Evolutionary conservation across 352 stramenopile species (phyloP), one percentile per base, ranked within the genome.

Genomic region (Globisporangium spiculum): DNA sequence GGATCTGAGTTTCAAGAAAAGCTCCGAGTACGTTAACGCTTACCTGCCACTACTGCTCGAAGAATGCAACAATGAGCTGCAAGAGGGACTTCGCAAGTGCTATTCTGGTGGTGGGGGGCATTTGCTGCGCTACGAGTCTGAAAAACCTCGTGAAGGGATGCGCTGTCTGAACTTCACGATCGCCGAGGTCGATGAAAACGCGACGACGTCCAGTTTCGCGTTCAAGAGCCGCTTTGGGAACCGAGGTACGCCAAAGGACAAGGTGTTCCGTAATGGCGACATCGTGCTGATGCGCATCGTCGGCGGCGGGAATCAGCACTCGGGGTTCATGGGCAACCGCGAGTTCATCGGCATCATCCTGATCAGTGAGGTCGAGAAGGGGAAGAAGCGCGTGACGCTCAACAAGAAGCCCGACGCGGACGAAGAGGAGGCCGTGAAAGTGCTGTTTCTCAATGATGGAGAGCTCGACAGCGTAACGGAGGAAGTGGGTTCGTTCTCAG

Each of bases 131-230:
- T 94, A 94, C 54, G 87, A 95, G 50, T 87, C 82, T 0, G 89
- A 96, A 63, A 93, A 94, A 53, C 65, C 82, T 16, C 78, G 82
- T 20, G 89, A 96, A 77, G 86, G 86, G 0, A 94, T 96, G 85
- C 83, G 89, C 0, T 91, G 84, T 34, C 70, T 96, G 50, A 90
- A 63, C 32, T 91, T 95, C 22, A 92, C 72, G 24, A 80, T 93
- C 48, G 77, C 88, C 8, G 72, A 93, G 56, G 80, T 74, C 38
- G 81, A 82, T 20, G 74, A 85, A 20, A 59, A 61, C 5, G 54
- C 50, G 46, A 70, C 52, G 10, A 75, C 58, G 26, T 62, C 62
- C n/a, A 75, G 60, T 30, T 69, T 68, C 24, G 64, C 60, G n/a
- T 71, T 71, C 48, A 73, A 73, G 62, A 65, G 56, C 26, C 41